A percentile compares a stretch with the other conserved stretches of the same genome.
These are phyloP conservation scores for Arabidopsis thaliana DNA, from an alignment of 345 rosid genomes.

Conservation along the genomic window TAIR10.1 NC_003071.7:13139501-13140000, in stretches of 20 bases:
- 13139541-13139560: slow-evolving; percentile 5
- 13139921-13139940: slow-evolving; percentile 65
- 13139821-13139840: slow-evolving; percentile 62
- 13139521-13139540: slow-evolving; percentile 6
- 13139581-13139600: slow-evolving; percentile 13
- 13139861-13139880: slow-evolving; percentile 65
- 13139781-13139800: slow-evolving; percentile 49
- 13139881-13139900: slow-evolving; percentile 77
- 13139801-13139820: slow-evolving; percentile 64
- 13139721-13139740: slow-evolving; percentile 56
- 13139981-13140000: slow-evolving; percentile 70
- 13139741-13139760: slow-evolving; percentile 49
- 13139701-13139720: slow-evolving; percentile 76
- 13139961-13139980: slow-evolving; percentile 66
- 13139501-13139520: neutral
- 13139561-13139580: neutral
- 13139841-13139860: slow-evolving; percentile 65
- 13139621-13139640: slow-evolving; percentile 75
- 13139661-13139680: slow-evolving; percentile 44
- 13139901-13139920: slow-evolving; percentile 68
- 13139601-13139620: slow-evolving; percentile 77
- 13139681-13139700: slow-evolving; percentile 64
- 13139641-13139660: slow-evolving; percentile 51
- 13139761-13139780: slow-evolving; percentile 56
- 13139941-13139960: slow-evolving; percentile 54